Percentiles rank a stretch among this genome's conserved stretches.
Conservation (phyloP, 495 filamentous ascomycete species). For the Clavariopsis aquatica region DNA sequence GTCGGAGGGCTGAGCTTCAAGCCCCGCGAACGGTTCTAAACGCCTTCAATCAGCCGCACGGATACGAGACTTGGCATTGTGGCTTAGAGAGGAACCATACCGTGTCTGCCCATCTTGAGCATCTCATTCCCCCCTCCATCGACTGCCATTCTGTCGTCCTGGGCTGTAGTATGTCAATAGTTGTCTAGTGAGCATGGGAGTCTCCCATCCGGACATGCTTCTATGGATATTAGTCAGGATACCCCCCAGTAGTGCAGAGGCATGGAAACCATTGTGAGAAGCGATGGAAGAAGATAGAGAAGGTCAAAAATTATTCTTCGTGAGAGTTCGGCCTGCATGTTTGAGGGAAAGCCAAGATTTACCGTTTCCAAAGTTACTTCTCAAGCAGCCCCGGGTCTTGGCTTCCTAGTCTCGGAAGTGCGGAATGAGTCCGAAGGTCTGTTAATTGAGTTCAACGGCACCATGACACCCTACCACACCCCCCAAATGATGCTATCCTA, state of each 20-base stretch:
- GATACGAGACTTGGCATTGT: conserved; percentile 31
- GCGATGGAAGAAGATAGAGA: not conserved
- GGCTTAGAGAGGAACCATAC: not conserved
- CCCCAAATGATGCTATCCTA: no score
- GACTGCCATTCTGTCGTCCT: no score
- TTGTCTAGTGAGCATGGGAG: no score
- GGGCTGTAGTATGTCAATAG: no score
- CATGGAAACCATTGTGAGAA: not conserved
- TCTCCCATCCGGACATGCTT: no score
- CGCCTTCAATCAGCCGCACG: conserved; percentile 20
- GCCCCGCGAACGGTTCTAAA: not conserved
- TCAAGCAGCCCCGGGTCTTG: not conserved
- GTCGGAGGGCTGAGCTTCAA: not conserved
- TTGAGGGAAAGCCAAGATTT: not conserved
- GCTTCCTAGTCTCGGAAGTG: not conserved
- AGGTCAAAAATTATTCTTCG: not conserved
- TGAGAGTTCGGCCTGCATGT: not conserved
- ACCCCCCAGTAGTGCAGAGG: no score
- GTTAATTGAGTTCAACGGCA: no score
- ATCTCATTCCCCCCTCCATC: no score
- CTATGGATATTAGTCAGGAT: no score
- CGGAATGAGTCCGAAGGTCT: not conserved
- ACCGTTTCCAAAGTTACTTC: not conserved
- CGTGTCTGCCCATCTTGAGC: no score
- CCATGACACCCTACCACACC: no score